Evolutionary conservation across 1,284 basidiomycete species (phyloP), one percentile per base, ranked within the genome.

Genomic region (Boletus mariae): DNA sequence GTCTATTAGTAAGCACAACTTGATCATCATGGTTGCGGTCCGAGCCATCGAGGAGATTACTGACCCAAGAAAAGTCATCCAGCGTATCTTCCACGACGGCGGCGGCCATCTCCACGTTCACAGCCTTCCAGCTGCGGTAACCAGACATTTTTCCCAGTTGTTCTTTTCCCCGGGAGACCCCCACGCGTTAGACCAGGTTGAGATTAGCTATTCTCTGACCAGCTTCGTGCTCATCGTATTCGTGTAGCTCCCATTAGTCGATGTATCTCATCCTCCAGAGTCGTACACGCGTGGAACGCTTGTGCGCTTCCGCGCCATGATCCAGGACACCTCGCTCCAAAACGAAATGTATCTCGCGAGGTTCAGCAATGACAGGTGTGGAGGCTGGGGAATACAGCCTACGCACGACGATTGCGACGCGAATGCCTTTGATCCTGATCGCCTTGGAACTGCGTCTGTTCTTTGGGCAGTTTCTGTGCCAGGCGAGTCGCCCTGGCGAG

Each of bases 311-410:
- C 77, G 80, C 41, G 82, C 79, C 12, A 87, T 90, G 86, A 75
- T 91, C n/a, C 88, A 91, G 66, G 89, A 90, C 62, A 90, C 86
- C 1, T 87, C 87, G 5, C 65, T 78, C 20, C 82, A 85, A 2
- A 79, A 82, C 0, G 85, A 90, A 62, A 75, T 91, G 61, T 91
- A 90, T 64, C 73, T 89, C 37, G 76, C 80, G 1, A 74, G 66
- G 45, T 69, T 73, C 20, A 49, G 59, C 38, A 64, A 72, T 37
- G 75, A 73, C 4, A 66, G 62, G 32, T 80, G 77, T 55, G 85
- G 85, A 29, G 88, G 87, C 20, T 91, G 89, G 88, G 88, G 86
- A 8, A 68, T 86, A 29, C 67, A 67, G 7, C 74, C 76, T 29
- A 55, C 66, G 34, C 57, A 59, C 11, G 57, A 57, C 26, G 68